These are phyloP conservation scores for Schizochytrium sp. DNA, from an alignment of 108 stramenopile species.

Conservation along the genomic window DNA sequence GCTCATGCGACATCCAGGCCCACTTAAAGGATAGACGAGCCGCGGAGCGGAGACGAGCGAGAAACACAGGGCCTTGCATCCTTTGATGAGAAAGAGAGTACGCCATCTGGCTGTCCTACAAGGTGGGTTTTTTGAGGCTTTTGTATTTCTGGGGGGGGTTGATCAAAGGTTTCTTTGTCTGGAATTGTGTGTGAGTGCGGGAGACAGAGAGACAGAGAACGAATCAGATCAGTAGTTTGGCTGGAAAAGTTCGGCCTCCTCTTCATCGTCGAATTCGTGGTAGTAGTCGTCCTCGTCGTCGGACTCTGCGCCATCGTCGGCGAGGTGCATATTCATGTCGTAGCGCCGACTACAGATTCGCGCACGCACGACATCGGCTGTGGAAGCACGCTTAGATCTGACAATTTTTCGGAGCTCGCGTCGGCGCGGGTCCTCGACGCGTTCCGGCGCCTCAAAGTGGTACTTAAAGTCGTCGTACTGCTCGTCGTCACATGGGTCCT, in stretches of 20 bases:
- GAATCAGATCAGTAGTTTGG: not conserved
- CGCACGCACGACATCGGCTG: not conserved
- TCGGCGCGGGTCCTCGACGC: not conserved
- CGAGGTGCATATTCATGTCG: conserved; percentile 3
- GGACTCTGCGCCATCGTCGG: not conserved
- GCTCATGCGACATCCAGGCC: no score
- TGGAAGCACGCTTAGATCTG: not conserved
- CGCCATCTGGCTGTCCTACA: no score
- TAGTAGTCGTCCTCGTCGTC: not conserved
- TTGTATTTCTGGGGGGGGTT: no score
- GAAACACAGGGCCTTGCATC: no score
- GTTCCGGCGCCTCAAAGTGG: not conserved
- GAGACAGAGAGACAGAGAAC: no score
- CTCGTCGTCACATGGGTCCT: not conserved
- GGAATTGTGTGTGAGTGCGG: no score
- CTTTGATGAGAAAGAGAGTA: no score
- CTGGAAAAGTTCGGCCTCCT: not conserved
- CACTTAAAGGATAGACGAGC: no score
- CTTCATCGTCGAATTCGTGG: not conserved
- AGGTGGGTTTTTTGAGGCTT: no score
- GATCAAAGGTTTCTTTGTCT: no score
- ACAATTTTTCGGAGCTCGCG: not conserved
- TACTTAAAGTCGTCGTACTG: not conserved
- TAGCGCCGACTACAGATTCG: conserved; percentile 2
- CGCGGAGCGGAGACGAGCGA: no score